phyloP scores from a whole-genome alignment of 2,329 filamentous ascomycete genomes.

The Tolypocladium sp. region DNA sequence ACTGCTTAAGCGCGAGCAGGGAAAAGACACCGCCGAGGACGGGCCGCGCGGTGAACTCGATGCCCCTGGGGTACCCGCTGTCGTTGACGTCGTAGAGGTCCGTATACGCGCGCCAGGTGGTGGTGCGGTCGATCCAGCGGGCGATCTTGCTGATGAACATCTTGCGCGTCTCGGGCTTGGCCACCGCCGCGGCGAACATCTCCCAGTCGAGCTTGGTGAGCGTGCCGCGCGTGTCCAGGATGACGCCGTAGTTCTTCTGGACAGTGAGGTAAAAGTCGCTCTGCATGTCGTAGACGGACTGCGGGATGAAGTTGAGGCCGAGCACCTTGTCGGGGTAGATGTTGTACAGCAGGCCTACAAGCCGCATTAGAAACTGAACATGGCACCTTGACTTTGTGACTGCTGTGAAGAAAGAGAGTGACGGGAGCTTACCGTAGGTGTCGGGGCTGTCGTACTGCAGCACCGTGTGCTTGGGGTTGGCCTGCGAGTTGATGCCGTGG shows the following conservation, averaged over 20 bases:
- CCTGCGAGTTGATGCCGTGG: constrained; percentile 59
- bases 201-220: constrained; percentile 88
- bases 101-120: constrained; percentile 60
- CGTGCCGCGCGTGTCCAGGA: constrained; percentile 70
- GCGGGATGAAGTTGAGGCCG: constrained; percentile 66
- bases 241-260: constrained; percentile 68
- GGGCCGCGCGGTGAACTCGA: constrained; percentile 67
- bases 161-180: constrained; percentile 47
- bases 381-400: not conserved
- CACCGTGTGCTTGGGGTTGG: constrained; percentile 57
- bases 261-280: constrained; percentile 66
- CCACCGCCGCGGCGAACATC: constrained; percentile 72
- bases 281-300: constrained; percentile 68
- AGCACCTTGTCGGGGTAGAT: constrained; percentile 72
- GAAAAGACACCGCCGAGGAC: constrained; percentile 77
- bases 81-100: constrained; percentile 66
- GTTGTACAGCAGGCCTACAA: constrained; percentile 54
- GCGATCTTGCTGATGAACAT: constrained; percentile 63
- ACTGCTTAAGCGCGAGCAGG: constrained; percentile 50
- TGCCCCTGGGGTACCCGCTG: constrained; percentile 53
- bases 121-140: constrained; percentile 66
- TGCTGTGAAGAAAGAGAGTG: not conserved
- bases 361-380: not conserved
- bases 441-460: constrained; percentile 62
- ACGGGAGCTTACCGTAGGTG: constrained; percentile 27